Conservation (phyloP, 2,329 filamentous ascomycete genomes). For the Colletotrichum agaves region DNA sequence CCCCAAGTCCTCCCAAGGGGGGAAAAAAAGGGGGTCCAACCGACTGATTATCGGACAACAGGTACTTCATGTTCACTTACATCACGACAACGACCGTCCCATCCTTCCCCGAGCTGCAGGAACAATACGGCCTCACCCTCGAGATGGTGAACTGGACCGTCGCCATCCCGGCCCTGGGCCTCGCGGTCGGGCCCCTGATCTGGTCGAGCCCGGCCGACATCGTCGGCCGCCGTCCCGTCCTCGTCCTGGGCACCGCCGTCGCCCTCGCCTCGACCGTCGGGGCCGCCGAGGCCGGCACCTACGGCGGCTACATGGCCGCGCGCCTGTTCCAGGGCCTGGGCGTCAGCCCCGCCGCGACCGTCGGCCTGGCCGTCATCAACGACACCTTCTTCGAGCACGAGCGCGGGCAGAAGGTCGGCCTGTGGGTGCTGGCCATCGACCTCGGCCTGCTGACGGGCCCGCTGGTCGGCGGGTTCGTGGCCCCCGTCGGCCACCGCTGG, state of each 20-base stretch:
- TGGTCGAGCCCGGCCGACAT: conserved; percentile 61
- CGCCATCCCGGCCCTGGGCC: conserved; percentile 60
- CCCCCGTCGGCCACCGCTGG: conserved; percentile 59
- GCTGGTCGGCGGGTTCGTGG: conserved; percentile 61
- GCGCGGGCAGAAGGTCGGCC: conserved; percentile 63
- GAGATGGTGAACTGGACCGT: conserved; percentile 65
- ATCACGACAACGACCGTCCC: conserved; percentile 67
- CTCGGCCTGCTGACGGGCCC: conserved; percentile 59
- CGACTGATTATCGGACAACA: conserved; percentile 36
- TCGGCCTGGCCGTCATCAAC: conserved; percentile 65
- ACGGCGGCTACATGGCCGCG: conserved; percentile 65
- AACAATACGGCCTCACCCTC: conserved; percentile 55
- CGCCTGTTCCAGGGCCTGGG: conserved; percentile 69
- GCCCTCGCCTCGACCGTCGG: conserved; percentile 48
- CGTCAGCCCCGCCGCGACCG: conserved; percentile 62
- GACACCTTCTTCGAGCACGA: conserved; percentile 68
- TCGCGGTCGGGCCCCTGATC: conserved; percentile 61
- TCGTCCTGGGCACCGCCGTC: conserved; percentile 54
- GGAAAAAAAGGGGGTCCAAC: neutral
- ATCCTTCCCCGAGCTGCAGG: conserved; percentile 61
- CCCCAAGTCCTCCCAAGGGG: neutral
- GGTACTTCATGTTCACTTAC: conserved; percentile 69
- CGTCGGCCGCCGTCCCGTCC: conserved; percentile 61
- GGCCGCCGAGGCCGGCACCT: conserved; percentile 49
- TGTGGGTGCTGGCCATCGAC: conserved; percentile 68